Percentiles rank a stretch among this genome's conserved stretches.
These are phyloP conservation scores for Xylariaceae sp. DNA, from an alignment of 2,329 filamentous ascomycete species.

Conservation along the genomic window DNA sequence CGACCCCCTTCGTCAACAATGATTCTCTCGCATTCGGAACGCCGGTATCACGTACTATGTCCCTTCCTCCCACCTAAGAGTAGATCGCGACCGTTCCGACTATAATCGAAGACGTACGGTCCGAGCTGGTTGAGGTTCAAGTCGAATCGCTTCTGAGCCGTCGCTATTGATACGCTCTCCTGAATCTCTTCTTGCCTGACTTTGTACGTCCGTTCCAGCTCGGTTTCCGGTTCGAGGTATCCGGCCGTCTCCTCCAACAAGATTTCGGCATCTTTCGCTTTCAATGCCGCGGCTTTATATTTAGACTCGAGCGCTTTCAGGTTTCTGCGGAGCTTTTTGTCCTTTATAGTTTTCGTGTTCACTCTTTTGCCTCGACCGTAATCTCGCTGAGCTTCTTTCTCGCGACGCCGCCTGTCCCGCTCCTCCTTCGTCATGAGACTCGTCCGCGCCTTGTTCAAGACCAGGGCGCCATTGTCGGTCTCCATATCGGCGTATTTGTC, in stretches of 20 bases:
- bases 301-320: slow-evolving; percentile 74
- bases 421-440: slow-evolving; percentile 49
- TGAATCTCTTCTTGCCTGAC: slow-evolving; percentile 84
- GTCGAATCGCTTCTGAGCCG: slow-evolving; percentile 89
- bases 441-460: slow-evolving; percentile 44
- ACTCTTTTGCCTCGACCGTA: slow-evolving; percentile 84
- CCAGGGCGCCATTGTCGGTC: slow-evolving; percentile 46
- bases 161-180: slow-evolving; percentile 68
- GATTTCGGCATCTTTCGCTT: slow-evolving; percentile 93
- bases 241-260: slow-evolving; percentile 80
- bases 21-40: no score
- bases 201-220: slow-evolving; percentile 87
- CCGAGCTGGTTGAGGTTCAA: slow-evolving; percentile 76
- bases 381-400: slow-evolving; percentile 60
- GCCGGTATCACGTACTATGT: slow-evolving; percentile 53
- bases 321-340: slow-evolving; percentile 84
- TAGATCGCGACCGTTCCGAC: slow-evolving; percentile 79
- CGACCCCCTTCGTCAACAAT: no score
- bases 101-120: slow-evolving; percentile 85
- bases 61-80: slow-evolving; percentile 85
- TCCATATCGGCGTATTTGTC: slow-evolving; percentile 16
- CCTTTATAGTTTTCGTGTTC: slow-evolving; percentile 65
- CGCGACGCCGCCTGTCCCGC: slow-evolving; percentile 45
- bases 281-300: slow-evolving; percentile 72
- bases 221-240: slow-evolving; percentile 81